These are phyloP conservation scores for Gynandropsis gynandra DNA, from an alignment of 345 rosid species.

Conservation along the genomic window DNA sequence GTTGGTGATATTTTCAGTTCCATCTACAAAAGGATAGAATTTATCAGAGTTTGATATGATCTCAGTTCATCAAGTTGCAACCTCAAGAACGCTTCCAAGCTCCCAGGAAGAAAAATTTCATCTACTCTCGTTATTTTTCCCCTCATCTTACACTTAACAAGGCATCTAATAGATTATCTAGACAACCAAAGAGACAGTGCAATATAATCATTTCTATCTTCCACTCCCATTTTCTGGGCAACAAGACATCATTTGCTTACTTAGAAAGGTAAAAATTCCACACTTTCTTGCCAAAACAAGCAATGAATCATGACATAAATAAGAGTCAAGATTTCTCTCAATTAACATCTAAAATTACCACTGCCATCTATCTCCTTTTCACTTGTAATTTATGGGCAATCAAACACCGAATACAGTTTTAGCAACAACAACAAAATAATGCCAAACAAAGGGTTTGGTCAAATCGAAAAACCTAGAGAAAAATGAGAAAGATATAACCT, in stretches of 20 bases:
- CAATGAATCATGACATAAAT: too few relatives aligned
- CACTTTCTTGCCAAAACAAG: too few relatives aligned
- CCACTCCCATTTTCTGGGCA: constrained; percentile 11
- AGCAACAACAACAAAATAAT: too few relatives aligned
- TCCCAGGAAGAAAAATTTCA: background rate
- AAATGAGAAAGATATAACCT: background rate
- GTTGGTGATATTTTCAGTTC: constrained; percentile 23
- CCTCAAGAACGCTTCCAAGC: background rate
- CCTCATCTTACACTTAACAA: too few relatives aligned
- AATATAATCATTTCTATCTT: background rate
- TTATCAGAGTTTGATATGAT: constrained; percentile 1
- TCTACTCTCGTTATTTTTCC: background rate
- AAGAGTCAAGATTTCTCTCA: background rate
- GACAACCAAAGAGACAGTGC: too few relatives aligned
- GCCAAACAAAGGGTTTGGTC: background rate
- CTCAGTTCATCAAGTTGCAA: background rate
- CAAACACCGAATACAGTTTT: background rate
- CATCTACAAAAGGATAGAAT: constrained; percentile 12
- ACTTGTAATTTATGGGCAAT: background rate
- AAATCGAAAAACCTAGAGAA: background rate
- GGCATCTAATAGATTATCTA: too few relatives aligned
- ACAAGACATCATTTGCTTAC: constrained; percentile 1
- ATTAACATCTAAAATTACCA: constrained; percentile 6
- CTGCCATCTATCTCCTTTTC: background rate
- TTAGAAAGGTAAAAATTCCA: too few relatives aligned